Base-by-base conservation (phyloP, 495 filamentous ascomycete genomes). In the Aspergillus ostianus region DNA sequence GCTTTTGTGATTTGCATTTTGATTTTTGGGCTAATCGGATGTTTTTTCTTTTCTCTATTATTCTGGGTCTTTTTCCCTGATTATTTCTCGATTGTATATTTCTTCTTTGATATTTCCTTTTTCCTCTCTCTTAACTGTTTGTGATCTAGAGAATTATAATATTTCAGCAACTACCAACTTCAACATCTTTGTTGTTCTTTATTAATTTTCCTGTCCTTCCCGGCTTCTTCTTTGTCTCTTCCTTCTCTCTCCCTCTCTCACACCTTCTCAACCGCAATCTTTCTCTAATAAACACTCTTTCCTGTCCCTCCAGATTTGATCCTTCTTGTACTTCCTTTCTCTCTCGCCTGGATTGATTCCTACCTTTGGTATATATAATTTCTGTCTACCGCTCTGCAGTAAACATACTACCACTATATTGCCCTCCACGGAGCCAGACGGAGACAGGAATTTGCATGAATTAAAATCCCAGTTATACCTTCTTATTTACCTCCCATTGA, bases 51-150 rank as follows among this genome's bases (percentile, higher is more conserved):
- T 54, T 8, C 53, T 50, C 53, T 44, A 47, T 20, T 12, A 23
- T 55, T 4, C 17, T 53, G 10, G 15, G 3, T 47, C 29, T 57
- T 51, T 49, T 36, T 57, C 21, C 36, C 36, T 62, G 44, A 49
- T 44, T 54, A 7, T 46, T 56, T n/a, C 32, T 47, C 46, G 4
- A 51, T 56, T 52, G 47, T 53, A 36, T 45, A 23, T 36, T 50
- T 53, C 17, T 52, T 30, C 41, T 54, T n/a, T 29, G 23, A 18
- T 53, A n/a, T 59, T 41, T 41, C 13, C 13, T 59, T 20, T 53
- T 51, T 26, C 4, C 23, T 26, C 23, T 26, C 30, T 10, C 47
- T 32, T 56, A 47, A 17, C 3, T 54, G 32, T 3, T 54, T 54
- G 13, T 54, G 30, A 19, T 18, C 51, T 7, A 12, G 15, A 7